phyloP scores from a whole-genome alignment of 805 yeast species.

The Yamadazyma paraphyllophila region DNA sequence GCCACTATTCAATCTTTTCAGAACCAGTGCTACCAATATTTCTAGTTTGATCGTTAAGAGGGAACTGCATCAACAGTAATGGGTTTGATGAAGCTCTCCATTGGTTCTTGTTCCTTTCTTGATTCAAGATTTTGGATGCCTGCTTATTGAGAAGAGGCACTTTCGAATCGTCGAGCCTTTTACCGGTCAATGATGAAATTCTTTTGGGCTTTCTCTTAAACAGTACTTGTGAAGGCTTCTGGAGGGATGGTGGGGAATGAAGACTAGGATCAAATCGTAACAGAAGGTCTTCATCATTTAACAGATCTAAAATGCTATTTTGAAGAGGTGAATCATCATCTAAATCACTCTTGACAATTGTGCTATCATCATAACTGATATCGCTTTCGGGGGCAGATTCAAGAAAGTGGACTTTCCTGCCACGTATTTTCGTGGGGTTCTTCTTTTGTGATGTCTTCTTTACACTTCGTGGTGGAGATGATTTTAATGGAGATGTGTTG shows the following conservation, averaged over 20 bases:
- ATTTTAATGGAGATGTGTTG: constrained; percentile 16
- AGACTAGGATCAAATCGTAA: constrained; percentile 27
- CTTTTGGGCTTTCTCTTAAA: constrained; percentile 12
- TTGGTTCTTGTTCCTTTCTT: constrained; percentile 1
- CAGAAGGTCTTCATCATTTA: constrained; percentile 25
- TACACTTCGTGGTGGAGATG: constrained; percentile 22
- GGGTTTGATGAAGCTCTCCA: constrained; percentile 13
- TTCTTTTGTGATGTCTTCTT: constrained; percentile 7
- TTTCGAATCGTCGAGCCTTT: constrained; percentile 17
- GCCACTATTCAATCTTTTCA: constrained; percentile 23
- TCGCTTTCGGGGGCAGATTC: constrained; percentile 26
- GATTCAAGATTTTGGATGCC: constrained; percentile 19
- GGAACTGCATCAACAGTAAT: constrained; percentile 19
- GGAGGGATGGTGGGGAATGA: constrained; percentile 27
- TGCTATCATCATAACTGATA: constrained; percentile 24
- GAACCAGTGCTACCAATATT: constrained; percentile 23
- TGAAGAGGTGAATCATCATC: constrained; percentile 32
- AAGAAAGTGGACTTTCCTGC: constrained; percentile 49
- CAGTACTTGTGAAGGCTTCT: constrained; percentile 3
- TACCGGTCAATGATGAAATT: constrained; percentile 12
- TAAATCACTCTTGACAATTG: constrained; percentile 19
- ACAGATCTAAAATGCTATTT: constrained; percentile 21
- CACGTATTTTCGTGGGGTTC: not conserved
- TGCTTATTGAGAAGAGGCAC: constrained; percentile 34
- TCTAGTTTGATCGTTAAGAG: constrained; percentile 13